Evolutionary conservation across 768 basidiomycete genomes (phyloP).

Genomic region (Termitomyces eurrhizus): DNA sequence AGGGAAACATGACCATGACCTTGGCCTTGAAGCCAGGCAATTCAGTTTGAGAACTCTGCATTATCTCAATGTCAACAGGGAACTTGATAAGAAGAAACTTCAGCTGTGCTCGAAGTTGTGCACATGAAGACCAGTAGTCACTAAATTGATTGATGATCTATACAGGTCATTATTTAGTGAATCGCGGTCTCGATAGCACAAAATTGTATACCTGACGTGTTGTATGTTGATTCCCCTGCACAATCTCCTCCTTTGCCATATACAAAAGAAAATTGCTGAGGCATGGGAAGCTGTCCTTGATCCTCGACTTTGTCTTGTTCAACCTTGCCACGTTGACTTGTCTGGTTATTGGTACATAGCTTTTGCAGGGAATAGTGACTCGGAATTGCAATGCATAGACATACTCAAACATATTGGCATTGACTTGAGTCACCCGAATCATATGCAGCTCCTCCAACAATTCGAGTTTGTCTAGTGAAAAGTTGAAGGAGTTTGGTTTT

Average conservation of each 20-base stretch:
- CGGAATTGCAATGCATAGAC: constrained; percentile 59
- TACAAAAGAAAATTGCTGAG: constrained; percentile 52
- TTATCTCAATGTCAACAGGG: constrained; percentile 46
- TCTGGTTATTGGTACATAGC: constrained; percentile 48
- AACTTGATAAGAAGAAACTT: constrained; percentile 68
- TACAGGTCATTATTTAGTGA: constrained; percentile 1
- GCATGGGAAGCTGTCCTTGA: constrained; percentile 60
- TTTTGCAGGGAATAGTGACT: constrained; percentile 63
- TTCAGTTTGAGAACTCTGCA: constrained; percentile 26
- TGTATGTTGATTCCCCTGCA: constrained; percentile 30
- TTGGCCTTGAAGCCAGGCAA: constrained; percentile 45
- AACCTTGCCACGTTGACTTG: constrained; percentile 46
- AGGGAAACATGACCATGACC: constrained; percentile 54
- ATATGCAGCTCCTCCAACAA: constrained; percentile 67
- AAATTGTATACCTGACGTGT: constrained; percentile 45
- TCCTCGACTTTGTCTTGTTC: constrained; percentile 35
- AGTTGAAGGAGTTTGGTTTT: not conserved
- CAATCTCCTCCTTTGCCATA: constrained; percentile 44
- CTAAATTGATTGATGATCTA: constrained; percentile 63
- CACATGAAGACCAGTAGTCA: constrained; percentile 72
- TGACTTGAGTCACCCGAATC: constrained; percentile 55
- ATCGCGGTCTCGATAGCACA: not conserved
- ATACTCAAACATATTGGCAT: constrained; percentile 59
- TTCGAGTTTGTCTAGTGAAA: constrained; percentile 62
- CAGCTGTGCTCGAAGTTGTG: constrained; percentile 70